A percentile compares a stretch with the other conserved stretches of the same genome.
Conservation (phyloP, 2,329 filamentous ascomycete species). For the Calonectria hongkongensis region DNA sequence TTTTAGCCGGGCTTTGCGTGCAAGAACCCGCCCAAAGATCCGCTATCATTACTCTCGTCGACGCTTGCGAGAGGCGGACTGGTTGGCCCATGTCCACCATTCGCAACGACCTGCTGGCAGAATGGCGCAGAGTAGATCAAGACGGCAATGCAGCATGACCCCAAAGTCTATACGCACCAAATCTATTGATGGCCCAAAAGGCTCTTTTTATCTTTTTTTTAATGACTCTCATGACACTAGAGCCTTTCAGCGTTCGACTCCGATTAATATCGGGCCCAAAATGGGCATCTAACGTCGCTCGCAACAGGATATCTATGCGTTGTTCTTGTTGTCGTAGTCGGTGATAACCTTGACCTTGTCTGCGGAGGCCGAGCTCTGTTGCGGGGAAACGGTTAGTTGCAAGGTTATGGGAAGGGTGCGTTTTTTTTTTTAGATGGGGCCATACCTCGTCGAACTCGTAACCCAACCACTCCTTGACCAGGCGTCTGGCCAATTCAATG, state of each 20-base stretch:
- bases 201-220: not conserved
- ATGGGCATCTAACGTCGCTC: not conserved
- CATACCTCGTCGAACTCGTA: constrained; percentile 83
- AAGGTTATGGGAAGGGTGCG: not conserved
- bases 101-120: constrained; percentile 56
- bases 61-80: constrained; percentile 59
- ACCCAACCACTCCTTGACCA: constrained; percentile 87
- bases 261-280: not conserved
- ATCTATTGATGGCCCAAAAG: constrained; percentile 19
- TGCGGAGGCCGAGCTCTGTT: constrained; percentile 35
- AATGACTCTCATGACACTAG: not conserved
- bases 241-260: not conserved
- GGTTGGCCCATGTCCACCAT: constrained; percentile 62
- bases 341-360: constrained; percentile 37
- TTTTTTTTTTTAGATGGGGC: constrained; percentile 53
- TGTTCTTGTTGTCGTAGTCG: constrained; percentile 33
- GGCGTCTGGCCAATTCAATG: constrained; percentile 83
- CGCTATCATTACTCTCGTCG: constrained; percentile 60
- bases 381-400: constrained; percentile 20
- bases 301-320: constrained; percentile 8
- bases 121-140: constrained; percentile 55
- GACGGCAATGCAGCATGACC: constrained; percentile 26
- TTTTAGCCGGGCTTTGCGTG: constrained; percentile 62
- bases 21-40: constrained; percentile 60
- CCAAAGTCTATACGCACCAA: constrained; percentile 7